A percentile compares a stretch with the other conserved stretches of the same genome.
Conservation (phyloP, 768 basidiomycete species). For the Agrocybe praecox region DNA sequence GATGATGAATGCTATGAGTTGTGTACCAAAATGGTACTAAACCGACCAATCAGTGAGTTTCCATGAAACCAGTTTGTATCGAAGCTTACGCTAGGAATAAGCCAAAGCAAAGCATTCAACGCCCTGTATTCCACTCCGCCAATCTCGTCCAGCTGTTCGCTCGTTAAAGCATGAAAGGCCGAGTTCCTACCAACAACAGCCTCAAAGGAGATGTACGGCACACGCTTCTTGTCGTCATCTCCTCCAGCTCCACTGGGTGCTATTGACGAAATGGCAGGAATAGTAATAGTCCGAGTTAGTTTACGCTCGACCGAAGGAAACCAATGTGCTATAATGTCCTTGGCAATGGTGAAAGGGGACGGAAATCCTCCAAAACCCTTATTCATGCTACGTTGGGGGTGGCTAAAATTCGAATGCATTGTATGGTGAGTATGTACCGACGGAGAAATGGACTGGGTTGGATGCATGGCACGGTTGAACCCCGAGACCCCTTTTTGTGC, state of each 20-base stretch:
- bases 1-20: constrained; percentile 69
- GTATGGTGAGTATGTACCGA: constrained; percentile 17
- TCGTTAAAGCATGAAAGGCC: constrained; percentile 64
- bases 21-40: constrained; percentile 79
- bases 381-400: constrained; percentile 30
- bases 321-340: constrained; percentile 47
- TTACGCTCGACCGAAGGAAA: constrained; percentile 66
- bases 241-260: constrained; percentile 41
- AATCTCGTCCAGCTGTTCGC: constrained; percentile 87
- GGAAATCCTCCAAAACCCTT: constrained; percentile 75
- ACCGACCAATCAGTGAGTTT: background rate
- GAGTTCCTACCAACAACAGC: constrained; percentile 87
- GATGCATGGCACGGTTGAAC: constrained; percentile 5
- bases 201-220: constrained; percentile 85
- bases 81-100: constrained; percentile 67
- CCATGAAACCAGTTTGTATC: too few relatives aligned
- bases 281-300: constrained; percentile 72
- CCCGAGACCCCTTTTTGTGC: constrained; percentile 2
- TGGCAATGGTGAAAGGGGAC: constrained; percentile 61
- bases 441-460: constrained; percentile 5
- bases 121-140: constrained; percentile 94
- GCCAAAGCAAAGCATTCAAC: constrained; percentile 78
- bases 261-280: constrained; percentile 70
- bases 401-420: constrained; percentile 5
- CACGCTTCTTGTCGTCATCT: constrained; percentile 49